Evolutionary conservation across 768 basidiomycete genomes (phyloP), one percentile per base, ranked within the genome.

Genomic region (Pleurotus cornucopiae): DNA sequence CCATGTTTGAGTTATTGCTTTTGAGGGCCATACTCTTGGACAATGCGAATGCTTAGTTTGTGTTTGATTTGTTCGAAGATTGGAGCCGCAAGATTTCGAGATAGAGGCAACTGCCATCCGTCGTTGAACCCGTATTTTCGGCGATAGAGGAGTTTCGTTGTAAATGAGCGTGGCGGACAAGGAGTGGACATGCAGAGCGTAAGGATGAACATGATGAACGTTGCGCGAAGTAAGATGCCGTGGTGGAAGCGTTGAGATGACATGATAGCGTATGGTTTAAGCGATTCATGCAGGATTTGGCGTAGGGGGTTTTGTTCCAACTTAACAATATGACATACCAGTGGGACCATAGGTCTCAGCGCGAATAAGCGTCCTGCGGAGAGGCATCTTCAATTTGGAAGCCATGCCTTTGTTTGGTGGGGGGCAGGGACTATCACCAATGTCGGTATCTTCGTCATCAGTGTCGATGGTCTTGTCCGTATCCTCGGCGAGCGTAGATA

Each of bases 401-500:
- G 72, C 69, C 44, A 71, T 67, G 40, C 71, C 73, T 64, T 87
- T 89, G 34, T 78, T 83, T 9, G 88, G 84, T 46, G 90, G 86
- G 2, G 91, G 91, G 71, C 93, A 96, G 4, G 93, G 93, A 63
- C 91, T 94, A 63, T 90, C 91, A 12, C 89, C 91, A 44, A 91
- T 69, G 61, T 91, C 89, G 44, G 86, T 88, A 56, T 89, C 89
- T 40, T 91, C 89, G 26, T 78, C 80, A 30, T 85, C 84, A 39
- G 56, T 60, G 30, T 60, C 56, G 18, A 75, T 72, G 9, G 80
- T 80, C 6, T 74, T 71, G 62, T 83, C 84, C n/a, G 75, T 76
- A 57, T 87, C 86, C 67, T 90, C 89, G 6, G 76, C 74, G 3
- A 93, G 80, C 11, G 89, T 85, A 57, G 76, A 77, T 41, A 91